Evolutionary conservation across 2,329 filamentous ascomycete genomes (phyloP), one percentile per base, ranked within the genome.

Genomic region (Microcyclosporella mali): DNA sequence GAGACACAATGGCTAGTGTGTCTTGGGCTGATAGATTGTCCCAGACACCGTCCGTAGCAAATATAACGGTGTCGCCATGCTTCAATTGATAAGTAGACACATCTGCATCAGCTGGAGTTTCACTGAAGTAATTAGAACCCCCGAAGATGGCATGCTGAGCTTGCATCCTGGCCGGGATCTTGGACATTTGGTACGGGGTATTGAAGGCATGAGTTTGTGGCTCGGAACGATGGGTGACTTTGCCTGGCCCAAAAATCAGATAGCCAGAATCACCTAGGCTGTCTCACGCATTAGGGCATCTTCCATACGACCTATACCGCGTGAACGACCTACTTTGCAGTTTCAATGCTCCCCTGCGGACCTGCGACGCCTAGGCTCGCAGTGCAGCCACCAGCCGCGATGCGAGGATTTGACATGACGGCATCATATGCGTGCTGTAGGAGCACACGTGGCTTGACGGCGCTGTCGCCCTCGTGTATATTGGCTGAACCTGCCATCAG

Each of bases 141-240:
- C 90, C 90, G 63, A 95, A 97, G 19, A 87, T 79, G 10, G 82
- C 79, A 56, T 88, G 84, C 57, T 92, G 85, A 16, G 81, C 78
- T 43, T 88, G 77, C 67, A 95, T 82, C 55, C 78, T 79, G 3
- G 84, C 78, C 1, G 92, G 90, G 6, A 95, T 82, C 40, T 95
- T 81, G 41, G 88, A 90, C 31, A 98, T 77, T 65, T 98, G 92
- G 61, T 86, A 98, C 0, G 92, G 92, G 0, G 92, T 97, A 66
- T 98, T 98, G 75, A 98, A 98, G 33, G 84, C 88, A 65, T 98
- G 92, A 1, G 88, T 95, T 66, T 98, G 92, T 17, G 88, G 84
- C 36, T 82, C 78, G 2, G 88, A 94, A 60, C 81, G 83, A 43
- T 84, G 78, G 63, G 92, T 84, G 25, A 98, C 85, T 11, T 85